Evolutionary conservation across 176 grass and related monocot species (phyloP), one percentile per base, ranked within the genome.

Genomic region (Cenchrus purpureus): DNA sequence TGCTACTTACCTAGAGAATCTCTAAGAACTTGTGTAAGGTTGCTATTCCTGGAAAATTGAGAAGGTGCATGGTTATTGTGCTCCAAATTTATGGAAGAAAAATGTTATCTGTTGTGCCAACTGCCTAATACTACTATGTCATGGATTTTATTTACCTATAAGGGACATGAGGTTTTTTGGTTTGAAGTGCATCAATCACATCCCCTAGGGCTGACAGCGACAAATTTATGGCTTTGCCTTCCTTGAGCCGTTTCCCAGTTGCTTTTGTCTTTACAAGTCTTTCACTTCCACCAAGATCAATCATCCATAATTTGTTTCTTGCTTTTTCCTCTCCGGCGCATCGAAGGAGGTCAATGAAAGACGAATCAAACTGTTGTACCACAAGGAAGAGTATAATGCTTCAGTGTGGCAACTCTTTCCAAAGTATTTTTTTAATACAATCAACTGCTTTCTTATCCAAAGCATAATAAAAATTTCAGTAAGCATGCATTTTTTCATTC

Each of bases 151-250:
- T 61, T 67, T 88, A 95, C 96, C 96, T 94, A 67, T 94, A 98
- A 85, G 96, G 96, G 12, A 98, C 74, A 81, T 98, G 93, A 43
- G 80, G 2, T 76, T 92, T 95, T 92, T 94, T 98, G 52, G 82
- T 92, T 65, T 95, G 96, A 45, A 98, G 81, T 53, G 96, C 89
- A 82, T 91, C 89, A 49, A 98, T 98, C 53, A 98, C 96, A 94
- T 98, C 96, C 14, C 85, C 96, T 83, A 98, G 90, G 83, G 96
- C 96, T 87, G 96, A 98, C 74, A 98, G 84, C 32, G 96, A 98
- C 74, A 98, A 83, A 94, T 98, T 98, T 86, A 98, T 98, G 68
- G 93, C 96, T 83, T 94, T 98, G 3, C 96, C 96, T 89, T 98
- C 96, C 89, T 95, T 90, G 48, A 98, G 83, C 64, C 93, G 95